phyloP scores from a whole-genome alignment of 805 yeast species.

The Sugiyamaella chiloensis region DNA sequence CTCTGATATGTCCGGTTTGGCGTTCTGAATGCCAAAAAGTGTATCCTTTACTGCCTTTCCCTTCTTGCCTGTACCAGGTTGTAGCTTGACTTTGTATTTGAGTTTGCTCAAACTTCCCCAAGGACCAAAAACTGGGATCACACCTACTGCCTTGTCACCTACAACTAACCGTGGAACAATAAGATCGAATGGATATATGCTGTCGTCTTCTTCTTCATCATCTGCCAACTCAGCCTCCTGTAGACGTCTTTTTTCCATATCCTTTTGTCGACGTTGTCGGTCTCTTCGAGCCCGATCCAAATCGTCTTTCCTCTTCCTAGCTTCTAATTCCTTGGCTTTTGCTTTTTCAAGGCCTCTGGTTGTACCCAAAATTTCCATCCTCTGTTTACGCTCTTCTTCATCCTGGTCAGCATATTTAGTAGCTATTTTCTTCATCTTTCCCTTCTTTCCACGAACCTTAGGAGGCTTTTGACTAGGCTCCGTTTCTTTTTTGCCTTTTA shows the following conservation, averaged over 20 bases:
- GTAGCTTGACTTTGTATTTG: constrained; percentile 79
- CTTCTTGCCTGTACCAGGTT: constrained; percentile 75
- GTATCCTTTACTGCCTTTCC: constrained; percentile 80
- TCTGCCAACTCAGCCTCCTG: constrained; percentile 35
- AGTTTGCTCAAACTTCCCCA: constrained; percentile 75
- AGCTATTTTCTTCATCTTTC: constrained; percentile 76
- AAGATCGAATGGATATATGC: constrained; percentile 44
- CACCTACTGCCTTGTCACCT: constrained; percentile 55
- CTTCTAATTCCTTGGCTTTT: constrained; percentile 35
- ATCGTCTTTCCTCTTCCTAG: constrained; percentile 37
- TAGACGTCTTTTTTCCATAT: constrained; percentile 44
- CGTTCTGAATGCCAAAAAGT: constrained; percentile 51
- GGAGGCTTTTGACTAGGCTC: constrained; percentile 27
- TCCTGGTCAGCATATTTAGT: constrained; percentile 93
- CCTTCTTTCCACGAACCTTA: constrained; percentile 77
- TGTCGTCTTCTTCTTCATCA: constrained; percentile 30
- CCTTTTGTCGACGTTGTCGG: constrained; percentile 40
- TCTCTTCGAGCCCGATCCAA: constrained; percentile 34
- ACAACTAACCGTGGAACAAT: constrained; percentile 27
- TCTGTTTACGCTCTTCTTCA: constrained; percentile 71
- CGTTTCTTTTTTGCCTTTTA: constrained; percentile 1
- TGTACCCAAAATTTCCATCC: constrained; percentile 84
- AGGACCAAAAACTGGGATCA: constrained; percentile 89
- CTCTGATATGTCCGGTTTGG: constrained; percentile 34
- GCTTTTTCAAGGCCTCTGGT: constrained; percentile 52